Evolutionary conservation across 805 yeast genomes (phyloP).

Genomic region (Maudiozyma saulgeensis): DNA sequence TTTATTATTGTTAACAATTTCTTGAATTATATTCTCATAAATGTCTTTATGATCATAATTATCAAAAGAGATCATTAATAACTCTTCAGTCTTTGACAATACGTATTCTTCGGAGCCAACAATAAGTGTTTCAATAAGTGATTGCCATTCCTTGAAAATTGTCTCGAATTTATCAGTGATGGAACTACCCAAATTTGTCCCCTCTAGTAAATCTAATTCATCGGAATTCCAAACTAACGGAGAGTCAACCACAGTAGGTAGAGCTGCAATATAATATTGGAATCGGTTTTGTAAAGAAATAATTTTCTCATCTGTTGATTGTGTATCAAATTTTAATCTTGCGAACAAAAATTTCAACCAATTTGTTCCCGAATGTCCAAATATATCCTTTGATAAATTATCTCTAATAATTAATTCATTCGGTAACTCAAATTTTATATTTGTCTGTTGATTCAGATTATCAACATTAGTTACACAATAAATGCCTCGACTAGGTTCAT

Average conservation of each 20-base stretch:
- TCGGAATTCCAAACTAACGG: conserved; percentile 55
- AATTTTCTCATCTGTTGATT: conserved; percentile 3
- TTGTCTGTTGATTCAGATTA: conserved; percentile 18
- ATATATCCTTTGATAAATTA: conserved; percentile 15
- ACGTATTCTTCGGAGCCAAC: too few species aligned
- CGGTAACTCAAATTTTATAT: conserved; percentile 25
- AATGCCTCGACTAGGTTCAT: conserved; percentile 30
- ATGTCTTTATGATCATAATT: neutral
- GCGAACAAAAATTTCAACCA: conserved; percentile 34
- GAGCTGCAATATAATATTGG: conserved; percentile 38
- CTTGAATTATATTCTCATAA: conserved; percentile 10
- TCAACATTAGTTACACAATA: conserved; percentile 5
- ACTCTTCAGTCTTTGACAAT: neutral
- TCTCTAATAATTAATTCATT: conserved; percentile 22
- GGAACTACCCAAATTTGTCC: conserved; percentile 57
- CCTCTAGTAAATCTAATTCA: conserved; percentile 45
- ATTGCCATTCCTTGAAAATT: conserved; percentile 58
- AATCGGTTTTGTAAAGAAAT: conserved; percentile 18
- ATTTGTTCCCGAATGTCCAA: conserved; percentile 26
- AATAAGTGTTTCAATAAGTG: conserved; percentile 1
- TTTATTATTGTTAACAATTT: conserved; percentile 8
- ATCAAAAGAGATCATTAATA: neutral
- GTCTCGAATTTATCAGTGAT: conserved; percentile 36
- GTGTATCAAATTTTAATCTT: conserved; percentile 31
- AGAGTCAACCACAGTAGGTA: conserved; percentile 41